Evolutionary conservation across 768 basidiomycete species (phyloP).

Genomic region (Lactifluus echinatus): DNA sequence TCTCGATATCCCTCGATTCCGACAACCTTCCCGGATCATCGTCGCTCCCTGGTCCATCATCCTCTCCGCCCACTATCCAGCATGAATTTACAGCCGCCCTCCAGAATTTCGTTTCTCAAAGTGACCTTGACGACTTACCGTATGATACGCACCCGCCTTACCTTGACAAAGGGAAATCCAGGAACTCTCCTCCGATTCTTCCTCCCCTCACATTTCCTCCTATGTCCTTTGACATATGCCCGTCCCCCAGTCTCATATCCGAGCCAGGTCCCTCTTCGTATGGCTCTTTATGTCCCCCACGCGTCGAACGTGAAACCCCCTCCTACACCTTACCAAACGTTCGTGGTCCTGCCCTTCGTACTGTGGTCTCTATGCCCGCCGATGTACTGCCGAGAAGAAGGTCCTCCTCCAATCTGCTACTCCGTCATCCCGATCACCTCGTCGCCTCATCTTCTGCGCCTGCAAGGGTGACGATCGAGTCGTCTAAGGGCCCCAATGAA

Average conservation of each 20-base stretch:
- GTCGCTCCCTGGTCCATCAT: slow-evolving; percentile 21
- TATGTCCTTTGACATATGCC: slow-evolving; percentile 38
- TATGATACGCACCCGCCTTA: slow-evolving; percentile 11
- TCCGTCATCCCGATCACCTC: background rate
- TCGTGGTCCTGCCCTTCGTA: background rate
- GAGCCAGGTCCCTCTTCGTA: slow-evolving; percentile 30
- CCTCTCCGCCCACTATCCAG: slow-evolving; percentile 7
- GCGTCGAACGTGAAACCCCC: background rate
- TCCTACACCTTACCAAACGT: background rate
- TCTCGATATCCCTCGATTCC: slow-evolving; percentile 22
- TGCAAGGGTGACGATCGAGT: slow-evolving; percentile 39
- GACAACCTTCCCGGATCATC: slow-evolving; percentile 20
- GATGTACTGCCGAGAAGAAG: background rate
- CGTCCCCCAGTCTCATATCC: slow-evolving; percentile 28
- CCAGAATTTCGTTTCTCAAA: background rate
- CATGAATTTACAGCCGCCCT: slow-evolving; percentile 6
- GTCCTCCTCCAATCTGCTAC: slow-evolving; percentile 5
- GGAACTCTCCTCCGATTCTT: slow-evolving; percentile 45
- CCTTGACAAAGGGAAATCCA: slow-evolving; percentile 46
- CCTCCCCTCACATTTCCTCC: slow-evolving; percentile 58
- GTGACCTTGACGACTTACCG: slow-evolving; percentile 4
- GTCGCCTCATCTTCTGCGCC: slow-evolving; percentile 20
- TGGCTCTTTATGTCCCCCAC: slow-evolving; percentile 17
- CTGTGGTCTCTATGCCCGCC: background rate
- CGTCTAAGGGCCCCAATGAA: slow-evolving; percentile 38